phyloP scores from a whole-genome alignment of 306 rosid species.

The Ochetophila trinervis region DNA sequence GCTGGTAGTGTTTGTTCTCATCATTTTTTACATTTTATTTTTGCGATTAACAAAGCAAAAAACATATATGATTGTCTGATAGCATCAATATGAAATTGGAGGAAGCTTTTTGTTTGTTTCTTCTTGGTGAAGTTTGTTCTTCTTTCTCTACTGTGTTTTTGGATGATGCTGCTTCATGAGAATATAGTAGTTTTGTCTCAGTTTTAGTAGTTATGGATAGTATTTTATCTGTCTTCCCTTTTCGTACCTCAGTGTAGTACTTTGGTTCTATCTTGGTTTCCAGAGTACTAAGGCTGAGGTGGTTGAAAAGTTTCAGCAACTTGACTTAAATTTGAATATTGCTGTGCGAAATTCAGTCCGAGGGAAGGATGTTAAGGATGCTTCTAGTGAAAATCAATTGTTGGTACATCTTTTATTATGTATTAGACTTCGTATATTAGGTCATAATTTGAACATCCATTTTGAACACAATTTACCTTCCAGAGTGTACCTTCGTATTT shows the following conservation, averaged over 20 bases:
- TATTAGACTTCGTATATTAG: conserved; percentile 24
- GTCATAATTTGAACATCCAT: conserved; percentile 23
- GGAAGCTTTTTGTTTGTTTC: conserved; percentile 72
- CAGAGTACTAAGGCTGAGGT: conserved; percentile 75
- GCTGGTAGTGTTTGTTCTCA: conserved; percentile 1
- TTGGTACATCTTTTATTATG: conserved; percentile 49
- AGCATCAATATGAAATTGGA: conserved; percentile 78
- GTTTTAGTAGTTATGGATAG: conserved; percentile 29
- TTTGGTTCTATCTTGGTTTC: conserved; percentile 29
- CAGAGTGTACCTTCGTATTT: no score
- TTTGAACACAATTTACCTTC: neutral
- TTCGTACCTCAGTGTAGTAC: conserved; percentile 14
- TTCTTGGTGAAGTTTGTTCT: conserved; percentile 72
- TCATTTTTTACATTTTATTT: conserved; percentile 15
- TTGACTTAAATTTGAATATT: conserved; percentile 54
- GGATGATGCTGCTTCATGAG: conserved; percentile 8
- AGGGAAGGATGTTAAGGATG: conserved; percentile 66
- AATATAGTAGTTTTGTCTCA: no score
- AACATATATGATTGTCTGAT: conserved; percentile 76
- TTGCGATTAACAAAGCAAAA: conserved; percentile 71
- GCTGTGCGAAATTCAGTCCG: conserved; percentile 43
- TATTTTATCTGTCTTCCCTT: conserved; percentile 7
- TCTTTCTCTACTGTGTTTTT: conserved; percentile 13
- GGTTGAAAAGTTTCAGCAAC: conserved; percentile 77
- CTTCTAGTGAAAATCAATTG: conserved; percentile 51